A percentile compares a stretch with the other conserved stretches of the same genome.
These are phyloP conservation scores for Penicillium corylophilum DNA, from an alignment of 2,329 filamentous ascomycete genomes.

Conservation along the genomic window DNA sequence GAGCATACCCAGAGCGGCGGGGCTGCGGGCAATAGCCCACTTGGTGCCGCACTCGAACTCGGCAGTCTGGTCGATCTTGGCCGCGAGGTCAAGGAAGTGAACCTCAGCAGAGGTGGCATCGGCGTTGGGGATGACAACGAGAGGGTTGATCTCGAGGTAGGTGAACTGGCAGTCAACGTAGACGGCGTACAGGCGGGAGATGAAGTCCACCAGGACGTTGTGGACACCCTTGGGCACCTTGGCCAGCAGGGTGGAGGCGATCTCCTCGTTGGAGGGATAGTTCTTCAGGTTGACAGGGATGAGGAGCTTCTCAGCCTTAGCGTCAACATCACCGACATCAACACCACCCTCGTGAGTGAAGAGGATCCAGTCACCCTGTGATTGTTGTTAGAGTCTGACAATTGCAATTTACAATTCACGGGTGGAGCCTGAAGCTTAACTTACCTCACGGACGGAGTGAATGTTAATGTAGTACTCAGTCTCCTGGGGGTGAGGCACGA, in stretches of 20 bases:
- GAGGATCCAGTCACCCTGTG: conserved; percentile 96
- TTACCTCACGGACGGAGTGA: conserved; percentile 98
- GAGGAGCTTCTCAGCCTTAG: conserved; percentile 97
- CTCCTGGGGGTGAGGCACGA: conserved; percentile 90
- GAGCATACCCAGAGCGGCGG: conserved; percentile 81
- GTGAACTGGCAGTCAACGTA: conserved; percentile 99
- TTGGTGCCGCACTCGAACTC: conserved; percentile 99
- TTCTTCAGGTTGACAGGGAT: conserved; percentile 92
- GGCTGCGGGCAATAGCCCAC: conserved; percentile 94
- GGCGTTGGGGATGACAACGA: conserved; percentile 95
- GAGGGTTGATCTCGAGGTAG: conserved; percentile 99
- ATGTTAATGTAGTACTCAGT: conserved; percentile 99
- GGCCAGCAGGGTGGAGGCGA: conserved; percentile 78
- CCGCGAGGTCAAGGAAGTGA: conserved; percentile 96
- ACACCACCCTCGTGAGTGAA: conserved; percentile 99
- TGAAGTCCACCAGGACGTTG: conserved; percentile 99
- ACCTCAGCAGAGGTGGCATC: conserved; percentile 90
- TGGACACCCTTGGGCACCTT: conserved; percentile 94
- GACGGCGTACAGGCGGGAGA: conserved; percentile 94
- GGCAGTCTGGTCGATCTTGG: conserved; percentile 98
- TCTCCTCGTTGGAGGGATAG: conserved; percentile 94
- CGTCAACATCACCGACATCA: conserved; percentile 98
- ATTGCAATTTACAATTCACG: not conserved
- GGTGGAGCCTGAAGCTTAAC: conserved; percentile 43
- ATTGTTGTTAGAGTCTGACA: conserved; percentile 27